phyloP scores from a whole-genome alignment of 805 yeast genomes.

The Barnettozyma pratensis region DNA sequence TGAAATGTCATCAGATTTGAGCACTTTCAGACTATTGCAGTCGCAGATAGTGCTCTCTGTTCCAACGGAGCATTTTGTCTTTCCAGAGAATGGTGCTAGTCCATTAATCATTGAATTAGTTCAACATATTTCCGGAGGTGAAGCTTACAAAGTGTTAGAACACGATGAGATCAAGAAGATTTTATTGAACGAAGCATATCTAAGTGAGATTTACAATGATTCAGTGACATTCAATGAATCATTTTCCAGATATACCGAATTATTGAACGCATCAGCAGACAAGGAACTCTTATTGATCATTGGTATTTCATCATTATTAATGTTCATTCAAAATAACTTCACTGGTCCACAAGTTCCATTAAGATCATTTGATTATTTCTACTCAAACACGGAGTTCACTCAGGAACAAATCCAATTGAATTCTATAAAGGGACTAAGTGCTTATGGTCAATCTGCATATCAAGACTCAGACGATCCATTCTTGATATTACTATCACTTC shows the following conservation, averaged over 20 bases:
- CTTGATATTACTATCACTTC: conserved; percentile 37
- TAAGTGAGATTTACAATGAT: background rate
- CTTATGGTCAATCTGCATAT: conserved; percentile 71
- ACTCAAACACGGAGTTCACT: conserved; percentile 7
- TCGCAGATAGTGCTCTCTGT: background rate
- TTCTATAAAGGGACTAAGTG: conserved; percentile 36
- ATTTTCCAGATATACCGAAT: conserved; percentile 1
- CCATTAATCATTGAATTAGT: conserved; percentile 12
- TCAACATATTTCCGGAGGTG: conserved; percentile 17
- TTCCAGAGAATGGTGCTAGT: background rate
- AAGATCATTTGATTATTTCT: conserved; percentile 28
- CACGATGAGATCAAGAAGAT: conserved; percentile 3
- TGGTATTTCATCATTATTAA: conserved; percentile 58
- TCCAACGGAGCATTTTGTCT: background rate
- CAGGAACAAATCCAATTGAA: conserved; percentile 14
- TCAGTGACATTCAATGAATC: conserved; percentile 10
- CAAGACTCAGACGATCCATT: conserved; percentile 49
- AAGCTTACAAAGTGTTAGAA: conserved; percentile 16
- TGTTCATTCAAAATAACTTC: conserved; percentile 69
- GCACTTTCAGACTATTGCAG: background rate
- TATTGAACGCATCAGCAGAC: background rate
- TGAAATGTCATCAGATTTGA: background rate
- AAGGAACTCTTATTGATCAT: conserved; percentile 12
- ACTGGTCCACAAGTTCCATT: conserved; percentile 70
- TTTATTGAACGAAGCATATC: background rate